Base-by-base conservation (phyloP, 2,329 filamentous ascomycete genomes). In the Colletotrichum tabaci region DNA sequence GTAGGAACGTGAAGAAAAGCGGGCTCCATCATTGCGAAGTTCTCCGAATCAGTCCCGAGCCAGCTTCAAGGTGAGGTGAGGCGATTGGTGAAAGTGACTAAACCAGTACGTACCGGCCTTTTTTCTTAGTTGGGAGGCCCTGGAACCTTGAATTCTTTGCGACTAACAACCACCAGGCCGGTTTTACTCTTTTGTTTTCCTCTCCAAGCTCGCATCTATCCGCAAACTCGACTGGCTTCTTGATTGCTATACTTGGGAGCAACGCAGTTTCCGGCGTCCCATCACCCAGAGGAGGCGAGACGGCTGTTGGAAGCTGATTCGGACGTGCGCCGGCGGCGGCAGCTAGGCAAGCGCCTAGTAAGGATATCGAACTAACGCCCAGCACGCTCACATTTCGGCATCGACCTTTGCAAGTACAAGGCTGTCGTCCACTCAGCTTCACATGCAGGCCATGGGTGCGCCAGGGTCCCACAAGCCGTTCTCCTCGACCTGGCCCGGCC, bases 31-130 rank as follows among this genome's bases (percentile, higher is more conserved):
- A 72, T 69, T 64, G 69, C 69, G 65, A 71, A 26, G 38, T 62
- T 68, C 68, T 71, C 68, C 68, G 68, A 71, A 55, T 35, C 52
- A 71, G 56, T 47, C 58, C 68, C 68, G 68, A 72, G 46, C 57
- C 66, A 63, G 42, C 46, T 40, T 50, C n/a, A 57, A 62, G 35
- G 50, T 61, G 63, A 71, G 60, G 67, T 49, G 58, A 61, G 47
- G 47, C 68, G 68, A 67, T 67, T 58, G 55, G 64, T 44, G 68
- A 71, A 58, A 42, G 67, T 67, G 63, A 71, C 67, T 61, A 67
- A 71, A 53, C 40, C 23, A 50, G 69, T 64, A 69, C 69, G 58
- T 69, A 69, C 65, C 60, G 3, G 18, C 5, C 26, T n/a, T 50
- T 61, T 61, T 40, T n/a, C 21, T 44, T 62, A 56, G 42, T 44